These are phyloP conservation scores for Allium fistulosum DNA, from an alignment of 106 monocot genomes.

Conservation along the genomic window DNA sequence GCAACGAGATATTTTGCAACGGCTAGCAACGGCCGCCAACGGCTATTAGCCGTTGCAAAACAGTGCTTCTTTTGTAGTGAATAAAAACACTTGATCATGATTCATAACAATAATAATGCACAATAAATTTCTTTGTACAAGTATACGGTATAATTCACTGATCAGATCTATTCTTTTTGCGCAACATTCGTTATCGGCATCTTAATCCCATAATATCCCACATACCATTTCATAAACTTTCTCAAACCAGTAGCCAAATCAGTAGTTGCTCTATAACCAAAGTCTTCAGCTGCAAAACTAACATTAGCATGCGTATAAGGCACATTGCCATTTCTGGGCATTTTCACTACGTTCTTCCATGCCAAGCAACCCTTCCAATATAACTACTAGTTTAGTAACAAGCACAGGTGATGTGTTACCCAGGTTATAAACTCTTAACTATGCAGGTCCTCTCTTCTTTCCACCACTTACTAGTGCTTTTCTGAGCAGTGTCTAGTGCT, in stretches of 20 bases:
- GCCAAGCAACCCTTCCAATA: conserved; percentile 44
- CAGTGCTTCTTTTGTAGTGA: too few species aligned
- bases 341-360: conserved; percentile 38
- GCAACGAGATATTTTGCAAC: too few species aligned
- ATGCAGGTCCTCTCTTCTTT: conserved; percentile 47
- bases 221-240: conserved; percentile 59
- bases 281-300: conserved; percentile 38
- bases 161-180: background rate
- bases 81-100: conserved; percentile 9
- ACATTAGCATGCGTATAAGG: conserved; percentile 72
- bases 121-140: background rate
- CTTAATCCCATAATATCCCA: conserved; percentile 30
- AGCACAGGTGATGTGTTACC: conserved; percentile 59
- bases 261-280: conserved; percentile 53
- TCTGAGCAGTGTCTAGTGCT: conserved; percentile 13
- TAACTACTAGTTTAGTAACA: conserved; percentile 33
- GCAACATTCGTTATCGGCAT: background rate
- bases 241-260: conserved; percentile 43
- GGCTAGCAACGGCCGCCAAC: too few species aligned
- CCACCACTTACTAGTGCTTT: conserved; percentile 26
- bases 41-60: too few species aligned
- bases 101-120: background rate
- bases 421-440: conserved; percentile 46
- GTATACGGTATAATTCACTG: background rate
- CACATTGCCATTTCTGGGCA: conserved; percentile 66